Evolutionary conservation across 176 grass and related monocot species (phyloP).

Genomic region (Oryza officinalis): DNA sequence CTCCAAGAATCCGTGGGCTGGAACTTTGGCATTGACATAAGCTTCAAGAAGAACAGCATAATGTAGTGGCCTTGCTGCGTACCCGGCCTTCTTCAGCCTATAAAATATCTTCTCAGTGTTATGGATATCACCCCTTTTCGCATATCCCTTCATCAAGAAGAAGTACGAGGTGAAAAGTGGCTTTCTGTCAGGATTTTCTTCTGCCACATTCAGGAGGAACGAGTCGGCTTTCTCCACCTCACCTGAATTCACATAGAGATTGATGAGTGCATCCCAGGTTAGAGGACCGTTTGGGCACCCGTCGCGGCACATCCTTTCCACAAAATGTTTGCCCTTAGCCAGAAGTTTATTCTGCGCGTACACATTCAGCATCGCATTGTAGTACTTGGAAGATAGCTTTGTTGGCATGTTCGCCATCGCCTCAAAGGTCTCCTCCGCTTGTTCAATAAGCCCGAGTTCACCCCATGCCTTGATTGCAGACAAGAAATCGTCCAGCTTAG

Average conservation of each 20-base stretch:
- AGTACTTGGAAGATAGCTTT: conserved; percentile 54
- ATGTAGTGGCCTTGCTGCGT: conserved; percentile 37
- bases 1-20: conserved; percentile 63
- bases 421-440: conserved; percentile 58
- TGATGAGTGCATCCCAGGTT: conserved; percentile 68
- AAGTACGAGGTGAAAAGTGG: conserved; percentile 53
- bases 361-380: conserved; percentile 64
- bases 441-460: conserved; percentile 56
- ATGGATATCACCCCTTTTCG: conserved; percentile 67
- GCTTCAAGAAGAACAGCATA: conserved; percentile 65
- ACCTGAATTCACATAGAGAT: conserved; percentile 66
- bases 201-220: conserved; percentile 53
- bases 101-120: conserved; percentile 79
- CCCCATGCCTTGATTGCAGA: conserved; percentile 75
- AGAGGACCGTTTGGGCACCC: conserved; percentile 37
- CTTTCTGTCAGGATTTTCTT: conserved; percentile 45
- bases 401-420: conserved; percentile 41
- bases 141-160: conserved; percentile 57
- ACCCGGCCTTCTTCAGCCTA: conserved; percentile 38
- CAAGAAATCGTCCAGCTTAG: conserved; percentile 54
- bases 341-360: conserved; percentile 72
- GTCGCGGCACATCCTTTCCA: conserved; percentile 54
- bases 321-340: conserved; percentile 58
- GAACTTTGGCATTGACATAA: conserved; percentile 62
- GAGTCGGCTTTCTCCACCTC: conserved; percentile 66